These are phyloP conservation scores for Cercophora samala DNA, from an alignment of 495 filamentous ascomycete genomes.

Conservation along the genomic window DNA sequence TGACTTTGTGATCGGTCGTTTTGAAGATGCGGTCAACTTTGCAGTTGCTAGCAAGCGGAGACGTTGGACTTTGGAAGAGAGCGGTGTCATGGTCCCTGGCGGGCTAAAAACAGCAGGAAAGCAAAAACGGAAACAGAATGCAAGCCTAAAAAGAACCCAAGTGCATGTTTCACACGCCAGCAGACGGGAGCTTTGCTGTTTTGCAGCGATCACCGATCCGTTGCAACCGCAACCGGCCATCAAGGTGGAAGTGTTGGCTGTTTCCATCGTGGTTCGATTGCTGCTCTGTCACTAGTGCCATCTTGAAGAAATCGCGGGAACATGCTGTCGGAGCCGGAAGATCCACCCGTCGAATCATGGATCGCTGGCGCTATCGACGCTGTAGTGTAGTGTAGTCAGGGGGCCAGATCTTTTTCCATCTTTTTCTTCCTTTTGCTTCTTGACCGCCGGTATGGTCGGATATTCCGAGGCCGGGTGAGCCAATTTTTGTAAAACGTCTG, in stretches of 20 bases:
- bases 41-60: not conserved
- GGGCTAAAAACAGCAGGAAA: not conserved
- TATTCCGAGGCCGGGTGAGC: conserved; percentile 9
- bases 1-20: not conserved
- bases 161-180: not conserved
- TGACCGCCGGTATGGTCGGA: conserved; percentile 20
- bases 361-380: conserved; percentile 19
- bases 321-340: conserved; percentile 15
- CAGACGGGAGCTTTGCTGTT: not conserved
- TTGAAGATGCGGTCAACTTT: not conserved
- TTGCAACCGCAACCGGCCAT: not conserved
- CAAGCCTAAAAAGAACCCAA: not conserved
- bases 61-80: not conserved
- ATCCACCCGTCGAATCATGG: conserved; percentile 20
- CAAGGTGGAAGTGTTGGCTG: not conserved
- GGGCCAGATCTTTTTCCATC: conserved; percentile 5
- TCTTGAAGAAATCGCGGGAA: conserved; percentile 3
- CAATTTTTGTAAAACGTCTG: conserved; percentile 5
- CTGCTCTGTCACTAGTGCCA: not conserved
- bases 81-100: not conserved
- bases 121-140: not conserved
- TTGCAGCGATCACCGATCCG: not conserved
- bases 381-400: conserved; percentile 10
- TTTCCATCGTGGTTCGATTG: not conserved
- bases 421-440: conserved; percentile 8